Evolutionary conservation across 257 asterid genomes (phyloP).

Genomic region (Osmanthus fragrans): DNA sequence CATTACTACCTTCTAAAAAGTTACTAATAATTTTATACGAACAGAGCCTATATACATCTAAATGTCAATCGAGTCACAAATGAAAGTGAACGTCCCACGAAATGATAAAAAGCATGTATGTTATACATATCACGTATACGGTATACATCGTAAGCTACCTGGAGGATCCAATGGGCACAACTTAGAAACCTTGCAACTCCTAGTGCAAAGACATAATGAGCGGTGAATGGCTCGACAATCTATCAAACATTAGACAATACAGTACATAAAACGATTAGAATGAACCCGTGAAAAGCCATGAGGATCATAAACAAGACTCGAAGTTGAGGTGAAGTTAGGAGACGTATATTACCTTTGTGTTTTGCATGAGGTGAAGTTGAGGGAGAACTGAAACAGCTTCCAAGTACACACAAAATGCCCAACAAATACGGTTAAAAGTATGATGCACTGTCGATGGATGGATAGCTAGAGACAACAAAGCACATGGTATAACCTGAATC

Average conservation of each 20-base stretch:
- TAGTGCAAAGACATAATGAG: constrained; percentile 47
- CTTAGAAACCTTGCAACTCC: constrained; percentile 49
- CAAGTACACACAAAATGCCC: constrained; percentile 41
- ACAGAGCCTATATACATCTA: not conserved
- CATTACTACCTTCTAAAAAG: not conserved
- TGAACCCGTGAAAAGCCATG: not conserved
- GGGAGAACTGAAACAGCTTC: constrained; percentile 50
- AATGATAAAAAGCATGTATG: not conserved
- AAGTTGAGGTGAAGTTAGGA: not conserved
- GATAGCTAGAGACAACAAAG: constrained; percentile 26
- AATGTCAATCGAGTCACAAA: not conserved
- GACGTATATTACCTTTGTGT: constrained; percentile 19
- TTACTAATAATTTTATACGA: not conserved
- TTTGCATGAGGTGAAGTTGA: constrained; percentile 40
- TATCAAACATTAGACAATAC: not conserved
- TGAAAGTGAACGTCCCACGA: not conserved
- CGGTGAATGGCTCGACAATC: constrained; percentile 48
- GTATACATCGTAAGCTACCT: constrained; percentile 24
- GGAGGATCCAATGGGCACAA: constrained; percentile 50
- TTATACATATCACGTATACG: not conserved
- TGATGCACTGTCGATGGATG: constrained; percentile 41
- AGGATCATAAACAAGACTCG: not conserved
- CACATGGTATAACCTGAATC: constrained; percentile 38
- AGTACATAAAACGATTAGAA: constrained; percentile 10
- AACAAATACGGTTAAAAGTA: constrained; percentile 26